A percentile compares a stretch with the other conserved stretches of the same genome.
These are phyloP conservation scores for Trichoderma asperellum DNA, from an alignment of 2,329 filamentous ascomycete genomes.

Conservation along the genomic window DNA sequence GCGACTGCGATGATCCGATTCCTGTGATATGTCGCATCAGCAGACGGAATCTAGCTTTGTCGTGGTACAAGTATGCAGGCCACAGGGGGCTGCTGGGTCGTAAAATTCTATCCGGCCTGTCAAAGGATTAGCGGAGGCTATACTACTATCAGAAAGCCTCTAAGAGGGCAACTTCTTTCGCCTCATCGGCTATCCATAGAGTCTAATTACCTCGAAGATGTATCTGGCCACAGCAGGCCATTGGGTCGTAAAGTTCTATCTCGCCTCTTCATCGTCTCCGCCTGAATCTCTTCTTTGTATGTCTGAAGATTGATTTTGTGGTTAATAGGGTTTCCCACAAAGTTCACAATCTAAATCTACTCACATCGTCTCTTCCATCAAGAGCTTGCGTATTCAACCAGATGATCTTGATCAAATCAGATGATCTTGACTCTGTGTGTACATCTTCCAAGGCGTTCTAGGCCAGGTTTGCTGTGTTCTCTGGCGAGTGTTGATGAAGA, in stretches of 20 bases:
- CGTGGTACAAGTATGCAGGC: too few relatives aligned
- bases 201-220: neutral
- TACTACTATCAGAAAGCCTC: neutral
- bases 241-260: neutral
- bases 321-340: neutral
- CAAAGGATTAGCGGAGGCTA: neutral
- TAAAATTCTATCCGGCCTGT: neutral
- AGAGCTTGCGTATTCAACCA: neutral
- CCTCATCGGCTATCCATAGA: too few relatives aligned
- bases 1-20: too few relatives aligned
- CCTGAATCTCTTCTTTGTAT: neutral
- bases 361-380: neutral
- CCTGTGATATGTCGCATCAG: too few relatives aligned
- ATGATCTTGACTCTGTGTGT: neutral
- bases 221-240: neutral
- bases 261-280: neutral
- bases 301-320: neutral
- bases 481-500: too few relatives aligned
- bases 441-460: neutral
- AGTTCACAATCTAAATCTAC: neutral
- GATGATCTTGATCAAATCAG: neutral
- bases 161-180: too few relatives aligned
- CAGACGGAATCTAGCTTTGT: too few relatives aligned
- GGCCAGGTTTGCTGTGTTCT: neutral
- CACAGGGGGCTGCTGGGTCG: too few relatives aligned